These are phyloP conservation scores for Tilletia walkeri DNA, from an alignment of 1,284 basidiomycete species.

Conservation along the genomic window DNA sequence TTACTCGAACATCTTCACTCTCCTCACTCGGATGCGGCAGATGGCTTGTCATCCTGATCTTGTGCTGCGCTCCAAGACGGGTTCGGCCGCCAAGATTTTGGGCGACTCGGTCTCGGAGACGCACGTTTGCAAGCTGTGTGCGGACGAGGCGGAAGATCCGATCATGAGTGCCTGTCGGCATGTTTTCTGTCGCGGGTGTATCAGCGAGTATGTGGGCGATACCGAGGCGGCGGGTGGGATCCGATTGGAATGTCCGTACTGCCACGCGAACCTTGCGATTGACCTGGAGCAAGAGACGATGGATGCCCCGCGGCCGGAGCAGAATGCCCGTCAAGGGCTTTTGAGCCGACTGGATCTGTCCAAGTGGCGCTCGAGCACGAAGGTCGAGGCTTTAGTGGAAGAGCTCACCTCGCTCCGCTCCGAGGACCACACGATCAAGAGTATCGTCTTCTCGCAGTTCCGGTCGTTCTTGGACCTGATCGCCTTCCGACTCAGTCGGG, in stretches of 20 bases:
- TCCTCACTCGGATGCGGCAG: conserved; percentile 55
- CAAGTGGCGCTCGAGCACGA: conserved; percentile 88
- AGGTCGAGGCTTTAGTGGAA: conserved; percentile 94
- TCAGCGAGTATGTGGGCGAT: conserved; percentile 79
- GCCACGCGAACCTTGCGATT: conserved; percentile 87
- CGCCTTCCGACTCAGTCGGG: conserved; percentile 84
- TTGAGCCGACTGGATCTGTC: conserved; percentile 83
- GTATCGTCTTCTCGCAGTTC: conserved; percentile 92
- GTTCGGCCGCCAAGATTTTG: conserved; percentile 40
- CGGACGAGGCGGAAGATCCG: conserved; percentile 94
- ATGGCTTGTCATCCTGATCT: conserved; percentile 71
- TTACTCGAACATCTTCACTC: conserved; percentile 59
- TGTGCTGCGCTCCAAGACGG: conserved; percentile 79
- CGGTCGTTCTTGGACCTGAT: conserved; percentile 78
- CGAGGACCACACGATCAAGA: conserved; percentile 90
- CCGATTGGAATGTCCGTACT: conserved; percentile 78
- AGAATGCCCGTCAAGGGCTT: conserved; percentile 74
- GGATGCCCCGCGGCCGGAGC: conserved; percentile 57
- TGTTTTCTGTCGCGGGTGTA: conserved; percentile 83
- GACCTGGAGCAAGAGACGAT: conserved; percentile 90
- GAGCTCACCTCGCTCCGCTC: conserved; percentile 79
- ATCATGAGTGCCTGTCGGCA: conserved; percentile 83
- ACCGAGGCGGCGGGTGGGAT: conserved; percentile 59
- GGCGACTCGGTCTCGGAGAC: conserved; percentile 31
- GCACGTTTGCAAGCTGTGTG: conserved; percentile 79